A percentile compares a stretch with the other conserved stretches of the same genome.
Evolutionary conservation across 2,329 filamentous ascomycete genomes (phyloP).

Genomic region (Venturia pyrina): DNA sequence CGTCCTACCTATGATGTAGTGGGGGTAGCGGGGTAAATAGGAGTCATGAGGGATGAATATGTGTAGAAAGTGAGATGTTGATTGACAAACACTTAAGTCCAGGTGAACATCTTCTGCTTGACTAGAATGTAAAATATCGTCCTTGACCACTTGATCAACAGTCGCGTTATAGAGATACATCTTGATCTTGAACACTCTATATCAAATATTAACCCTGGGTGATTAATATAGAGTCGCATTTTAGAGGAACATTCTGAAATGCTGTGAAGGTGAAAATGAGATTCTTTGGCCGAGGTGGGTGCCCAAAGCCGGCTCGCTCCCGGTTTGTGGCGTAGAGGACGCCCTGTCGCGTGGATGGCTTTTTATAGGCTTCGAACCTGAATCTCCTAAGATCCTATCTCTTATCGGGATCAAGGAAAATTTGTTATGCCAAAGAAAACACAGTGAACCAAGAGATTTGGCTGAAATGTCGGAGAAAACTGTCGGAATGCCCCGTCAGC

Average conservation of each 20-base stretch:
- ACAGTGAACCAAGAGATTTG: background rate
- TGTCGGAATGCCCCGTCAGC: background rate
- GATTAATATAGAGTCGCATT: background rate
- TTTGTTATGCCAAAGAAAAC: background rate
- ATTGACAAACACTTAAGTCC: background rate
- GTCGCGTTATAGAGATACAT: background rate
- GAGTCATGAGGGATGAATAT: background rate
- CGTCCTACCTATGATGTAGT: background rate
- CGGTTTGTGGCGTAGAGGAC: background rate
- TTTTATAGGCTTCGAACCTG: background rate
- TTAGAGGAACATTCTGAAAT: background rate
- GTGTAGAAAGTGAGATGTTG: background rate
- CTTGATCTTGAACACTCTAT: background rate
- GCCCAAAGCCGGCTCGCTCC: background rate
- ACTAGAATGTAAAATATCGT: background rate
- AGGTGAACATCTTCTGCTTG: constrained; percentile 1
- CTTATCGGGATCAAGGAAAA: background rate
- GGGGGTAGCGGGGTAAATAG: background rate
- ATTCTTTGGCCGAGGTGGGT: background rate
- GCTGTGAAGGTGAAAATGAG: background rate
- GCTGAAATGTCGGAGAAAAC: background rate
- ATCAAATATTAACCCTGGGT: background rate
- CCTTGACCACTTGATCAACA: background rate
- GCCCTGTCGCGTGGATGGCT: background rate
- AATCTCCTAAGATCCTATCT: background rate